A percentile compares a stretch with the other conserved stretches of the same genome.
Conservation (phyloP, 1,139 yeast species). For the Debaryomyces subglobosus region DNA sequence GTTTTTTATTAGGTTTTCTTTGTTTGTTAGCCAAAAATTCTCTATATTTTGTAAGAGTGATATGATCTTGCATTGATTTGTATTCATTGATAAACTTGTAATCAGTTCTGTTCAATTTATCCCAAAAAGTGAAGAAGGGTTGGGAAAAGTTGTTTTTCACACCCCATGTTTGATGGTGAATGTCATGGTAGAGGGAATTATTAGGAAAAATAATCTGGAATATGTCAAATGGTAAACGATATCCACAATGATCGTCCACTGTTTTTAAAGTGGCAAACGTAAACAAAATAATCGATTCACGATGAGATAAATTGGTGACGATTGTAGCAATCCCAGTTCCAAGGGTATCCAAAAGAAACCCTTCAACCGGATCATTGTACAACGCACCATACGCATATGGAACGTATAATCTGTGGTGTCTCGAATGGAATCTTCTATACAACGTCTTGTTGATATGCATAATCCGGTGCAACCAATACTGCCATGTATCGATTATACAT, state of each 20-base stretch:
- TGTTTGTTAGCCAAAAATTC: slow-evolving; percentile 56
- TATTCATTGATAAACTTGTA: slow-evolving; percentile 68
- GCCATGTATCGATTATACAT: slow-evolving; percentile 89
- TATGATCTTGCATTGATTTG: slow-evolving; percentile 55
- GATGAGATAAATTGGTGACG: slow-evolving; percentile 63
- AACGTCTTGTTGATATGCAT: slow-evolving; percentile 84
- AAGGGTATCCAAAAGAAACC: slow-evolving; percentile 84
- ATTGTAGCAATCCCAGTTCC: slow-evolving; percentile 88
- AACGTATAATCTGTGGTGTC: slow-evolving; percentile 91
- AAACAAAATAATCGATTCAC: slow-evolving; percentile 75
- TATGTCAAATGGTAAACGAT: slow-evolving; percentile 85
- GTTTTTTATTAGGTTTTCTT: slow-evolving; percentile 3
- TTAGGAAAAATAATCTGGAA: slow-evolving; percentile 91
- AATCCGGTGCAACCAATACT: slow-evolving; percentile 80
- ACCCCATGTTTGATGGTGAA: slow-evolving; percentile 96
- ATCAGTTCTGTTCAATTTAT: slow-evolving; percentile 67
- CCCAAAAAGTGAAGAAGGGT: slow-evolving; percentile 97
- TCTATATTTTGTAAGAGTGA: slow-evolving; percentile 64
- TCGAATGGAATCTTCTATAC: slow-evolving; percentile 84
- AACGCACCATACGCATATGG: slow-evolving; percentile 97
- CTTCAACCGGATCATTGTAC: slow-evolving; percentile 92
- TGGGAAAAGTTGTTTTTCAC: slow-evolving; percentile 93
- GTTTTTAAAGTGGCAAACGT: slow-evolving; percentile 93
- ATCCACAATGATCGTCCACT: slow-evolving; percentile 98
- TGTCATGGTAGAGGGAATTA: slow-evolving; percentile 93